These are phyloP conservation scores for Backusella australiensis DNA, from an alignment of 192 early-diverging fungal genomes.

Conservation along the genomic window DNA sequence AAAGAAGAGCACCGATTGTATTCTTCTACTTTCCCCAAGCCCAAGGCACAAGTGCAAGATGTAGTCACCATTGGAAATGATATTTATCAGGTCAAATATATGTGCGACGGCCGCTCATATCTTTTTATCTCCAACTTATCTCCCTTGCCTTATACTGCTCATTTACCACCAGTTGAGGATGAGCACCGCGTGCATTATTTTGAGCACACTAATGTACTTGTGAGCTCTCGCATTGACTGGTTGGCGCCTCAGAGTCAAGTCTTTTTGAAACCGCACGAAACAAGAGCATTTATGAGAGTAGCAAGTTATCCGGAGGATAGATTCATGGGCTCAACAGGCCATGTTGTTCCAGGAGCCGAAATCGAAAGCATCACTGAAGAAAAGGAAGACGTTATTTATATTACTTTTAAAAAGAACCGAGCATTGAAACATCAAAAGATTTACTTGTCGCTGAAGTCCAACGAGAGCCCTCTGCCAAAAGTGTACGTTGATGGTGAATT, in stretches of 20 bases:
- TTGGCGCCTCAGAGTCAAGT: neutral
- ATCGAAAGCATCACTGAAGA: conserved; percentile 17
- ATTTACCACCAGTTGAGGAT: neutral
- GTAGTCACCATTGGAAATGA: conserved; percentile 7
- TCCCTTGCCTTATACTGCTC: conserved; percentile 3
- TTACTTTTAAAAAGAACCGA: neutral
- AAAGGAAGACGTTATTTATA: neutral
- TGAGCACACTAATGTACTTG: conserved; percentile 26
- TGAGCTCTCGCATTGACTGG: conserved; percentile 4
- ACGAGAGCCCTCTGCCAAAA: neutral
- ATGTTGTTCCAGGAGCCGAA: conserved; percentile 26
- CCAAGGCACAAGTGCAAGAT: neutral
- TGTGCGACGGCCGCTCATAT: conserved; percentile 2
- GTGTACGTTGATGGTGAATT: neutral
- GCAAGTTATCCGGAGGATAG: neutral
- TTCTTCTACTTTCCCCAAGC: conserved; percentile 26
- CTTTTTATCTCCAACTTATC: conserved; percentile 22
- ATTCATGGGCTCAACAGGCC: conserved; percentile 30
- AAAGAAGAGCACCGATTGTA: conserved; percentile 28
- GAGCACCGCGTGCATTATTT: conserved; percentile 12
- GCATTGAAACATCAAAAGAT: neutral
- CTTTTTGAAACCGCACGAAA: conserved; percentile 15
- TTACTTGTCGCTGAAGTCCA: neutral
- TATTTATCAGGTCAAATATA: conserved; percentile 25
- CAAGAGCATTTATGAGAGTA: conserved; percentile 16